A percentile compares a stretch with the other conserved stretches of the same genome.
Conservation (phyloP, 2,329 filamentous ascomycete genomes). For the Corinectria fuckeliana region DNA sequence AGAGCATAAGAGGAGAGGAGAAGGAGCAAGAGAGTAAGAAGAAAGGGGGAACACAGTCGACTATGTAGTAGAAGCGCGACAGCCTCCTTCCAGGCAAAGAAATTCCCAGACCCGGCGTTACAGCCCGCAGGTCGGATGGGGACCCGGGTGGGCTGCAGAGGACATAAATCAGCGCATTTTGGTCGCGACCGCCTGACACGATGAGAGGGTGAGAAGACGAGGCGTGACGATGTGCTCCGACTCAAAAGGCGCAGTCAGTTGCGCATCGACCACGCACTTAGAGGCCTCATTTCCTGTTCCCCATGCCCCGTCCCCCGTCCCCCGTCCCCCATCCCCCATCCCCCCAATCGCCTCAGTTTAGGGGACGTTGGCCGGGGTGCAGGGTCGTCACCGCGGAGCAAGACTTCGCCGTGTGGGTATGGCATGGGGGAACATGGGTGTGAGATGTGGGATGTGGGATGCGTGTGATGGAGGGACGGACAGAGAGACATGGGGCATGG, state of each 20-base stretch:
- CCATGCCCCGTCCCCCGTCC: constrained; percentile 2
- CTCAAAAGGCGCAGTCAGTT: constrained; percentile 20
- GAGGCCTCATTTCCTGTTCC: not conserved
- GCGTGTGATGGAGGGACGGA: constrained; percentile 16
- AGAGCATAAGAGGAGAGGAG: not conserved
- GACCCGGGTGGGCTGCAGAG: constrained; percentile 33
- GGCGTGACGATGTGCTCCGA: constrained; percentile 5
- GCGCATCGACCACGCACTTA: constrained; percentile 12
- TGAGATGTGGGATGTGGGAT: constrained; percentile 7
- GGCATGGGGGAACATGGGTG: constrained; percentile 28
- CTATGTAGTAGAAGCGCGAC: constrained; percentile 24
- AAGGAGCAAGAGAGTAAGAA: not conserved
- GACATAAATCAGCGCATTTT: constrained; percentile 29
- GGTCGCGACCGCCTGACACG: constrained; percentile 34
- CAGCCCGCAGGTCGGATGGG: constrained; percentile 34
- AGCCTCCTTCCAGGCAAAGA: constrained; percentile 24
- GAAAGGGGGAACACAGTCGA: constrained; percentile 12
- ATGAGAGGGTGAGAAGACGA: constrained; percentile 7
- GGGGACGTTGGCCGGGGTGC: not conserved
- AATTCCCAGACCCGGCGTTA: constrained; percentile 10
- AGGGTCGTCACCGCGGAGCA: not conserved
- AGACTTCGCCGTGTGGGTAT: constrained; percentile 6
- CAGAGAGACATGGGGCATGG: constrained; percentile 5
- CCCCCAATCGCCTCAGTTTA: constrained; percentile 28
- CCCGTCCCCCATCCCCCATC: constrained; percentile 7